Base-by-base conservation (phyloP, 139 green algal genomes). In the Chlamydomonas sphaeroides region DNA sequence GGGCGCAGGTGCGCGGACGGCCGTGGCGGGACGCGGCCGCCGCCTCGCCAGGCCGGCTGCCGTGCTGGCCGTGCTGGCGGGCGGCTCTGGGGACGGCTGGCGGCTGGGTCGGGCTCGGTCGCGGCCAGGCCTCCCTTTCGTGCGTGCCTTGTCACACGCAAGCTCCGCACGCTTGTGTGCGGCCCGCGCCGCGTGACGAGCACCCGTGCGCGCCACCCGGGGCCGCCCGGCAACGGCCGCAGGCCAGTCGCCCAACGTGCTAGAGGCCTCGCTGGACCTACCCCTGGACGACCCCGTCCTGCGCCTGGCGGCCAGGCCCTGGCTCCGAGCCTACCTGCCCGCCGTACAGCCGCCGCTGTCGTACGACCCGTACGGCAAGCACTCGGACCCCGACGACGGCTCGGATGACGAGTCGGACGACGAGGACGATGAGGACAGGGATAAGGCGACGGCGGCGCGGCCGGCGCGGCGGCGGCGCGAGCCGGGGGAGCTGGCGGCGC, bases 231-330 rank as follows among this genome's bases (percentile, higher is more conserved):
- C n/a, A n/a, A n/a, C n/a, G n/a, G n/a, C 56, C 28, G 6, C 69
- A 86, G 80, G 70, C 49, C 61, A 81, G 59, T 56, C 63, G 10
- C 62, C 80, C 80, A 86, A 86, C 42, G 83, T 87, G 33, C 53
- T 87, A n/a, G 83, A 87, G 51, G 48, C 78, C 10, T 38, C 70
- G 20, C 78, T 83, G 36, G 83, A 86, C 80, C 21, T 86, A 0
- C n/a, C 61, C 3, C 39, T 87, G 0, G 63, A 81, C 66, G 36
- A 74, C 35, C 62, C 66, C 39, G 33, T 14, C 25, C 77, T 75
- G 15, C 41, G 7, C 38, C 36, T 17, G 36, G 5, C 48, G 33
- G 39, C 67, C 32, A n/a, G 42, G 7, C 75, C 83, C 28, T 83
- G 84, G 78, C 78, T 85, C 0, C 70, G 78, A 8, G 78, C 70